These are phyloP conservation scores for Aciculosporium take DNA, from an alignment of 2,329 filamentous ascomycete species.

Conservation along the genomic window DNA sequence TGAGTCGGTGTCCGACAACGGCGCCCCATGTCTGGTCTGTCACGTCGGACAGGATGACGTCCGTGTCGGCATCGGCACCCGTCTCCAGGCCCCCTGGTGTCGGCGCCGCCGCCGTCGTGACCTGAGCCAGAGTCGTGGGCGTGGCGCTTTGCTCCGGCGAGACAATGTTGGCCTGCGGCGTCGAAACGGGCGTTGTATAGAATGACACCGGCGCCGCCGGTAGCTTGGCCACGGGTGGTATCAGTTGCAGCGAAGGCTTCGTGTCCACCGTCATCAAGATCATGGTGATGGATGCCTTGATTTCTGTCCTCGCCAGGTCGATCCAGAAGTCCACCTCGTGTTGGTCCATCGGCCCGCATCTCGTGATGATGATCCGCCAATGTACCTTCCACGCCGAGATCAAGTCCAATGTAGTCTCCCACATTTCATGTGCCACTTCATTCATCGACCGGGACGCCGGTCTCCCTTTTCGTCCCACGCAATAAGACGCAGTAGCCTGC, in stretches of 20 bases:
- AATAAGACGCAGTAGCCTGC: slow-evolving; percentile 61
- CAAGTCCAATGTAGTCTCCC: slow-evolving; percentile 63
- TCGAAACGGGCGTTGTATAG: slow-evolving; percentile 52
- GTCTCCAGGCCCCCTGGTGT: slow-evolving; percentile 31
- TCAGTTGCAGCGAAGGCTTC: slow-evolving; percentile 46
- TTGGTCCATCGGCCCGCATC: slow-evolving; percentile 52
- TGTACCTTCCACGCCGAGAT: slow-evolving; percentile 55
- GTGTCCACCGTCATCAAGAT: slow-evolving; percentile 52
- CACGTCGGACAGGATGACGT: slow-evolving; percentile 56
- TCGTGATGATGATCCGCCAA: slow-evolving; percentile 65
- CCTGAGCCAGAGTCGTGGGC: slow-evolving; percentile 32
- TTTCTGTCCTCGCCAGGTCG: slow-evolving; percentile 36
- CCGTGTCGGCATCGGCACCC: slow-evolving; percentile 29
- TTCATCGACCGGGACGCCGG: slow-evolving; percentile 37
- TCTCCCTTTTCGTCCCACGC: slow-evolving; percentile 45
- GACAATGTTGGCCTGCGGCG: slow-evolving; percentile 44
- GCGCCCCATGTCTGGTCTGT: slow-evolving; percentile 67
- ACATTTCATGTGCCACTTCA: slow-evolving; percentile 60
- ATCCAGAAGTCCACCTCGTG: slow-evolving; percentile 50
- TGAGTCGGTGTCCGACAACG: slow-evolving; percentile 51
- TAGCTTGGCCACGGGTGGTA: slow-evolving; percentile 40
- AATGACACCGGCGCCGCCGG: slow-evolving; percentile 30
- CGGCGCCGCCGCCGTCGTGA: slow-evolving; percentile 28
- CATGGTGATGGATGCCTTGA: slow-evolving; percentile 35
- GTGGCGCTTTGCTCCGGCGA: slow-evolving; percentile 46